These are phyloP conservation scores for Zoysia japonica DNA, from an alignment of 176 grass and related monocot genomes.

Conservation along the genomic window DNA sequence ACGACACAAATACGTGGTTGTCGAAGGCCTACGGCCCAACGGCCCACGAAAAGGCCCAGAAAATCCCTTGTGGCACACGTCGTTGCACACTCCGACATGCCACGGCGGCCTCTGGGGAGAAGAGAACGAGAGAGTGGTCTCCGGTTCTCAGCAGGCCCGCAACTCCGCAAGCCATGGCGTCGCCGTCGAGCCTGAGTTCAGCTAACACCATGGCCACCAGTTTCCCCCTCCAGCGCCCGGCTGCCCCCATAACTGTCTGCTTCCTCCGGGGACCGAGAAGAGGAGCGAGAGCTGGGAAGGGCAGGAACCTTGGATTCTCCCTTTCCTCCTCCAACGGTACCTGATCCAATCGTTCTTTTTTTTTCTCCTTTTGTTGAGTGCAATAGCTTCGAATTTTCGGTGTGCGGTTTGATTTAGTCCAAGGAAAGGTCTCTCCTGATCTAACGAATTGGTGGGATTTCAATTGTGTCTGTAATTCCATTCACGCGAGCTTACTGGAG, in stretches of 20 bases:
- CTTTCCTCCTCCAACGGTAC: conserved; percentile 43
- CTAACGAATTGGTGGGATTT: background rate
- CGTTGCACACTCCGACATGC: conserved; percentile 28
- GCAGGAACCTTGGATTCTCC: conserved; percentile 21
- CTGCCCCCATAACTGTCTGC: background rate
- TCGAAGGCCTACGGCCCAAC: background rate
- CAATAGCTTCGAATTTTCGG: background rate
- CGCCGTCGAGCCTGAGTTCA: conserved; percentile 35
- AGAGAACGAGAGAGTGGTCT: background rate
- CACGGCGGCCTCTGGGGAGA: background rate
- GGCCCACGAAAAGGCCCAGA: background rate
- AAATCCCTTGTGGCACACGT: conserved; percentile 28
- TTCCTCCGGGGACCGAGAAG: background rate
- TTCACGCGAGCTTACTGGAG: background rate
- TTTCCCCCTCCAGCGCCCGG: conserved; percentile 13
- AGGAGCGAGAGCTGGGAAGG: background rate
- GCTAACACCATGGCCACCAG: conserved; percentile 1
- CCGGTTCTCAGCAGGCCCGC: background rate
- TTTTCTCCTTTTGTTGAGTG: background rate
- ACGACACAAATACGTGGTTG: background rate
- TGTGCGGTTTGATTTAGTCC: background rate
- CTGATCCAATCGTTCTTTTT: background rate
- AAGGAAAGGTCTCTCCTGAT: background rate
- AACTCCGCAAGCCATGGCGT: conserved; percentile 17
- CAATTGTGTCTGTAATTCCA: background rate